Evolutionary conservation across 2,329 filamentous ascomycete genomes (phyloP), one percentile per base, ranked within the genome.

Genomic region (Verticillium nubilum): DNA sequence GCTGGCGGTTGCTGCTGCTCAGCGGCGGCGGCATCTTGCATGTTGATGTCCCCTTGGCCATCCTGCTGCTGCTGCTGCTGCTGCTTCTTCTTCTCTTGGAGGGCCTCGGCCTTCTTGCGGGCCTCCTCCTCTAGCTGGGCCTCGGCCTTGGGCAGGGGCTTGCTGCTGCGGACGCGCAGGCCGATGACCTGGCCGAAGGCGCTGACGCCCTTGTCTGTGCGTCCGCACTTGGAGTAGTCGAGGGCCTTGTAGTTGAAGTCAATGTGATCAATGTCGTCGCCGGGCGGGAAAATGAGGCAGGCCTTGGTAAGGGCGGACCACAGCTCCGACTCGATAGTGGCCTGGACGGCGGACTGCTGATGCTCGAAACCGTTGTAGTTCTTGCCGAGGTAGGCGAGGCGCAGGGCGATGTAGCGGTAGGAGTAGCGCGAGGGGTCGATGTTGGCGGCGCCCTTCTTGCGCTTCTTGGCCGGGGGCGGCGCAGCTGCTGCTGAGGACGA

Each of bases 121-220:
- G 93, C 92, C 61, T 87, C 82, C 77, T 97, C 92, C 63, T 97
- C 86, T 56, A 87, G 86, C 62, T 85, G 82, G 33, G 93, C 90
- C 75, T 97, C 88, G 56, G 65, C 68, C 59, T 67, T 69, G 2
- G 74, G 74, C 57, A 88, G 69, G 1, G 91, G 91, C 65, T 84
- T 79, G 67, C 89, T 90, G 73, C 93, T 97, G 70, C 94, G 82
- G 17, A 99, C 87, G 59, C 89, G 79, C 47, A 99, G 76, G 0
- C 87, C 90, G 68, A 99, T 86, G 60, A 99, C 95, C 77, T 99
- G 95, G 0, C 95, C 95, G 76, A 99, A 99, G 3, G 95, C 93
- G 73, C 92, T 97, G 35, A 99, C 95, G 13, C 95, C 95, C 58
- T 87, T 83, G 72, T 99, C 95, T 19, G 95, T 99, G 63, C 95